Evolutionary conservation across 345 rosid species (phyloP).

Genomic region (Euphorbia pulcherrima): DNA sequence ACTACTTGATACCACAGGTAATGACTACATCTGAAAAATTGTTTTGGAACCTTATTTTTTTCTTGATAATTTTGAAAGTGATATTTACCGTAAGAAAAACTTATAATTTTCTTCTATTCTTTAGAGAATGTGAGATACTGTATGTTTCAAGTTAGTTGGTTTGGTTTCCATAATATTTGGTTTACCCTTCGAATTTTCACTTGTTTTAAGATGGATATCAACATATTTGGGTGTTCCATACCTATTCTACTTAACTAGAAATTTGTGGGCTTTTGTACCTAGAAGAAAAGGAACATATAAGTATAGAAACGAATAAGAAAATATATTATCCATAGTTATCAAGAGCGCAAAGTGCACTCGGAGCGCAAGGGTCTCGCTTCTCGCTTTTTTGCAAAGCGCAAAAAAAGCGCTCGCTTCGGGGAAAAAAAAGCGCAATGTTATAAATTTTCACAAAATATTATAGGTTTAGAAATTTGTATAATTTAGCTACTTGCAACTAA

Average conservation of each 20-base stretch:
- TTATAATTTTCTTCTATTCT: neutral
- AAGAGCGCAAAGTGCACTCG: too few species aligned
- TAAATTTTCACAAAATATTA: too few species aligned
- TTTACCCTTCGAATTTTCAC: neutral
- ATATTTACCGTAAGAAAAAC: neutral
- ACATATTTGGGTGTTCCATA: neutral
- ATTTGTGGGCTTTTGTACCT: neutral
- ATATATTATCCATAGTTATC: neutral
- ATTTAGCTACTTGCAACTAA: too few species aligned
- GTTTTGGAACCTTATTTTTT: neutral
- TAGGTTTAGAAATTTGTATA: too few species aligned
- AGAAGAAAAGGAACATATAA: neutral
- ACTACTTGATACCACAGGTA: constrained; percentile 72
- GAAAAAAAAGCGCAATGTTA: too few species aligned
- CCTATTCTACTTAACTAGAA: neutral
- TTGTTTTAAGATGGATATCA: neutral
- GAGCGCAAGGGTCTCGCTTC: too few species aligned
- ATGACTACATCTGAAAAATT: constrained; percentile 7
- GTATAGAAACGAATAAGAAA: neutral
- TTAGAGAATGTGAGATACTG: neutral
- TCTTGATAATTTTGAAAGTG: neutral
- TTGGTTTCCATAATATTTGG: neutral
- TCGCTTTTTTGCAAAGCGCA: too few species aligned
- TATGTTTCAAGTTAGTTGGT: neutral
- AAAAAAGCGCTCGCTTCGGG: too few species aligned